Evolutionary conservation across 176 grass and related monocot genomes (phyloP).

Genomic region (Poa pratensis): DNA sequence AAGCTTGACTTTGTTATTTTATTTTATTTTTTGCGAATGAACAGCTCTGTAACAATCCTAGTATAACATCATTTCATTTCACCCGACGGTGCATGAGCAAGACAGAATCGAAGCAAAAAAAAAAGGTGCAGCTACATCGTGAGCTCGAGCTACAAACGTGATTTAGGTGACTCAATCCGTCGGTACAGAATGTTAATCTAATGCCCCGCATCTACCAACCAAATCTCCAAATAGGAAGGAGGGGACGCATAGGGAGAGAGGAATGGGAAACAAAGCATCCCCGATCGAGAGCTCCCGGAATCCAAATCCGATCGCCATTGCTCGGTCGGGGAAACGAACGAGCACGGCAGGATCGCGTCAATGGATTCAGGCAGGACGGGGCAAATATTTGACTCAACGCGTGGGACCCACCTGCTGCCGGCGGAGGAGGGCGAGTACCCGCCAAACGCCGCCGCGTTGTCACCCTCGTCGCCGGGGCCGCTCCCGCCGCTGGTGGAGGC

Average conservation of each 20-base stretch:
- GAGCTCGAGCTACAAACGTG: conserved; percentile 19
- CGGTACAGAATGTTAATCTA: conserved; percentile 42
- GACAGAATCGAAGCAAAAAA: background rate
- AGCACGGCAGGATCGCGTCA: conserved; percentile 46
- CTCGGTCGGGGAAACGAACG: background rate
- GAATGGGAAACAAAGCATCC: background rate
- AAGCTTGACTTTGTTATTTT: background rate
- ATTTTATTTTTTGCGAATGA: too few species aligned
- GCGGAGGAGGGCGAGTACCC: conserved; percentile 64
- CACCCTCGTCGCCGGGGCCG: conserved; percentile 15
- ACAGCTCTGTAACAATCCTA: background rate
- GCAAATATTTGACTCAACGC: conserved; percentile 40
- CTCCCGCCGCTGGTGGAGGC: conserved; percentile 48
- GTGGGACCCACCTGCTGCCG: conserved; percentile 54
- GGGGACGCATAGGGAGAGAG: background rate
- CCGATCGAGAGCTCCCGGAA: conserved; percentile 36
- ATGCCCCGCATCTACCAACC: conserved; percentile 34
- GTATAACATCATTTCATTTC: conserved; percentile 26
- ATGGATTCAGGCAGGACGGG: conserved; percentile 32
- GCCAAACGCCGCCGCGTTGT: conserved; percentile 41
- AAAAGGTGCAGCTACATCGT: conserved; percentile 8
- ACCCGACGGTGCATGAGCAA: background rate
- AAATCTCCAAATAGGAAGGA: conserved; percentile 34
- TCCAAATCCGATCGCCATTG: conserved; percentile 53
- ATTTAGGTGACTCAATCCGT: conserved; percentile 23